Evolutionary conservation across 202 grass and related monocot genomes (phyloP).

Genomic region (Panicum virgatum): DNA sequence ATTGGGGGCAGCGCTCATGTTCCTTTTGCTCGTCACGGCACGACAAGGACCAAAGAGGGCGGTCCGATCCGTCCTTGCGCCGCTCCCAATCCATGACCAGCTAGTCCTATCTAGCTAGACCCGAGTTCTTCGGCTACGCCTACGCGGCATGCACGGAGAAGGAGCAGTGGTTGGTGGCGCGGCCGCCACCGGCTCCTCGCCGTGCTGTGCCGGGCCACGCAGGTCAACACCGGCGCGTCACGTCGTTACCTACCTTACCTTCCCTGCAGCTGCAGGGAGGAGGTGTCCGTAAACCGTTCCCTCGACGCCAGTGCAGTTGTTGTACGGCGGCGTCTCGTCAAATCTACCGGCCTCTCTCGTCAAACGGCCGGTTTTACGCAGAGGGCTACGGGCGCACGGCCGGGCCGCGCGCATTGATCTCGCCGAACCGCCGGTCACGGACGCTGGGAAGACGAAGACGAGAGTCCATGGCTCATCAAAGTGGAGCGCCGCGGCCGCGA

Average conservation of each 20-base stretch:
- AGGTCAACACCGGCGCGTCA: slow-evolving; percentile 1
- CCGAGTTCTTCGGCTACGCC: not conserved
- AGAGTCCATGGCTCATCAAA: not conserved
- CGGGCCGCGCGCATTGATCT: not conserved
- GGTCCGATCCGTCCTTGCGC: not conserved
- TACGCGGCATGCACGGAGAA: not conserved
- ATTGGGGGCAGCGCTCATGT: not conserved
- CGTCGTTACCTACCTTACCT: not conserved
- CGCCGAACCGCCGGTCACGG: not conserved
- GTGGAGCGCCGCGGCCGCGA: not conserved
- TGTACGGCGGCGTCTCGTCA: not conserved
- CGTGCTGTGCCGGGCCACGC: not conserved
- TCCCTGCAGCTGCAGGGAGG: not conserved
- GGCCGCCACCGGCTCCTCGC: not conserved
- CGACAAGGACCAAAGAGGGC: not conserved
- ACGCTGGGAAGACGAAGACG: not conserved
- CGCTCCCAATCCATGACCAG: not conserved
- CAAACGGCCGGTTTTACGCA: not conserved
- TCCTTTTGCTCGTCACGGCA: not conserved
- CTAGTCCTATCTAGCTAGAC: not conserved
- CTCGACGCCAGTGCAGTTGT: not conserved
- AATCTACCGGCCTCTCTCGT: not conserved
- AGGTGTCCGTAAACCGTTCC: not conserved
- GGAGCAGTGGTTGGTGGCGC: not conserved
- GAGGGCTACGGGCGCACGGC: not conserved